A percentile compares a stretch with the other conserved stretches of the same genome.
These are phyloP conservation scores for Graphiopsis chlorocephala DNA, from an alignment of 2,329 filamentous ascomycete genomes.

Conservation along the genomic window DNA sequence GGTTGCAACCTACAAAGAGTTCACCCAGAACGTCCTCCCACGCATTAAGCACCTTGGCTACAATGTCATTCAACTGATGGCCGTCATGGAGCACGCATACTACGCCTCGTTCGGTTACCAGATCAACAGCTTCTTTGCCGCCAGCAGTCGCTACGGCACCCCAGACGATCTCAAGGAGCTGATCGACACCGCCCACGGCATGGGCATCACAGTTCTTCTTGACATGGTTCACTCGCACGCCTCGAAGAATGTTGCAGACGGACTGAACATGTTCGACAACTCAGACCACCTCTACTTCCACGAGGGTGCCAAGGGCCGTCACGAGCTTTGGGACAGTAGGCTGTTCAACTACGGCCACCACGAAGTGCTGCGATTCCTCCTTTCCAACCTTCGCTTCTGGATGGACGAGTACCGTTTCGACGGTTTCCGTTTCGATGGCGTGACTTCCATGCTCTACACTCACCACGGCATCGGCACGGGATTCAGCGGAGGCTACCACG, in stretches of 20 bases:
- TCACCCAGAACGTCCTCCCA: slow-evolving; percentile 86
- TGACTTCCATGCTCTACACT: slow-evolving; percentile 95
- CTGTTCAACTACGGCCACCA: slow-evolving; percentile 96
- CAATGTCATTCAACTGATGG: slow-evolving; percentile 98
- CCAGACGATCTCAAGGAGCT: slow-evolving; percentile 96
- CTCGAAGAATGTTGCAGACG: slow-evolving; percentile 94
- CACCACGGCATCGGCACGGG: slow-evolving; percentile 98
- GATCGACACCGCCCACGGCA: slow-evolving; percentile 86
- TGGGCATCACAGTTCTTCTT: slow-evolving; percentile 87
- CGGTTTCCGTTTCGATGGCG: slow-evolving; percentile 95
- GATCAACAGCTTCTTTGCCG: slow-evolving; percentile 97
- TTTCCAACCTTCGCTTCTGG: slow-evolving; percentile 96
- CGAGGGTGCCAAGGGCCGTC: slow-evolving; percentile 74
- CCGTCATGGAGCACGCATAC: slow-evolving; percentile 98
- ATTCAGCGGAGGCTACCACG: slow-evolving; percentile 96
- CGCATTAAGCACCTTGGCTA: slow-evolving; percentile 88
- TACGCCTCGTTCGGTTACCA: slow-evolving; percentile 99
- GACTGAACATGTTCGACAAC: slow-evolving; percentile 92
- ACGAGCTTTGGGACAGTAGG: slow-evolving; percentile 93
- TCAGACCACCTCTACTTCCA: slow-evolving; percentile 97
- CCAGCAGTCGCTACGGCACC: slow-evolving; percentile 88
- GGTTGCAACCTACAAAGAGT: slow-evolving; percentile 95
- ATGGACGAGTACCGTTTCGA: slow-evolving; percentile 98
- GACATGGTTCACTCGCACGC: slow-evolving; percentile 98
- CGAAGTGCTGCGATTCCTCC: slow-evolving; percentile 90